phyloP scores from a whole-genome alignment of 2,329 filamentous ascomycete genomes.

The Fusarium sp. region DNA sequence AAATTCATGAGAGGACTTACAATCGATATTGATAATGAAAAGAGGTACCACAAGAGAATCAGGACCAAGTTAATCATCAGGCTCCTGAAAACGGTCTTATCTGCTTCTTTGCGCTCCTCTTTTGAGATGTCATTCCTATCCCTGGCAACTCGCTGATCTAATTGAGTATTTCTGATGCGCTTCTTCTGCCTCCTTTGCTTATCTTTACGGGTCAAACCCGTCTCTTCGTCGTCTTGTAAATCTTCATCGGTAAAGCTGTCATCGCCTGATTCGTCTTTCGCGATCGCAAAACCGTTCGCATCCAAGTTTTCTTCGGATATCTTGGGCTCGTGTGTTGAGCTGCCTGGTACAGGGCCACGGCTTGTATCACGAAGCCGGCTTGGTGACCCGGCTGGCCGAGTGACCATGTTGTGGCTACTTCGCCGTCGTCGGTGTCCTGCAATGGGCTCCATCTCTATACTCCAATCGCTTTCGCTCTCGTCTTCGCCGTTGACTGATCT shows the following conservation, averaged over 20 bases:
- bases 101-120: conserved; percentile 79
- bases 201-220: conserved; percentile 81
- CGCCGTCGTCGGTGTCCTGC: conserved; percentile 65
- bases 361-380: conserved; percentile 44
- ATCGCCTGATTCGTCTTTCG: conserved; percentile 53
- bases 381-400: conserved; percentile 48
- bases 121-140: conserved; percentile 68
- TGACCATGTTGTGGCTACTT: conserved; percentile 57
- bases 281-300: conserved; percentile 42
- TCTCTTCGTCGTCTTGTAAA: conserved; percentile 87
- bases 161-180: conserved; percentile 72
- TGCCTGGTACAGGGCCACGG: conserved; percentile 37
- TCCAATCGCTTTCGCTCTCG: conserved; percentile 53
- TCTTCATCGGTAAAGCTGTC: conserved; percentile 77
- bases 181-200: conserved; percentile 74
- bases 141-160: conserved; percentile 76
- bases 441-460: conserved; percentile 68
- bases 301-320: conserved; percentile 57
- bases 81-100: conserved; percentile 76
- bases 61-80: conserved; percentile 81
- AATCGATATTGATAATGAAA: conserved; percentile 92
- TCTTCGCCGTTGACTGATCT: conserved; percentile 44
- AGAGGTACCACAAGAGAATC: conserved; percentile 88
- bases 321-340: conserved; percentile 56
- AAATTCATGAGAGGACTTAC: conserved; percentile 62